Evolutionary conservation across 2,329 filamentous ascomycete species (phyloP).

Genomic region (Aspergillus tubingensis): DNA sequence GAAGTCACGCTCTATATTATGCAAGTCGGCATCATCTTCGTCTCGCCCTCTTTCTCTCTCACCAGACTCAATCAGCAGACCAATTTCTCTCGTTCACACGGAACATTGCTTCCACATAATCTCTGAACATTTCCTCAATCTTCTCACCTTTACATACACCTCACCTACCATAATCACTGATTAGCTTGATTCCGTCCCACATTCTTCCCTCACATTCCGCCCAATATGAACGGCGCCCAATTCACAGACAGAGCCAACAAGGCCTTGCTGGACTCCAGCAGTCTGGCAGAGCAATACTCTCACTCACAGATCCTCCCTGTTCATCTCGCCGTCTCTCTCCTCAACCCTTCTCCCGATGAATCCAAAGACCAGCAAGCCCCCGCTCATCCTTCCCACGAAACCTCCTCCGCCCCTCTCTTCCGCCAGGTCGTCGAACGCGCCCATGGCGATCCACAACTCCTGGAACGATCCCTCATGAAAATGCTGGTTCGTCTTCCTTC

Average conservation of each 20-base stretch:
- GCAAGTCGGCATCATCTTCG: neutral
- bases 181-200: too few species aligned
- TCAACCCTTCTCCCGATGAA: constrained; percentile 52
- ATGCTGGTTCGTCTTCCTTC: constrained; percentile 84
- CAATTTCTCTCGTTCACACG: too few species aligned
- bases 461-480: constrained; percentile 91
- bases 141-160: too few species aligned
- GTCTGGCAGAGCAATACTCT: constrained; percentile 82
- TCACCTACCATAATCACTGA: too few species aligned
- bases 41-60: neutral
- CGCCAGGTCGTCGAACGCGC: constrained; percentile 92
- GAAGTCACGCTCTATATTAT: neutral
- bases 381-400: constrained; percentile 65
- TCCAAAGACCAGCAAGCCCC: constrained; percentile 76
- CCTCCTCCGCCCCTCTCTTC: constrained; percentile 73
- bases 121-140: too few species aligned
- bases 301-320: constrained; percentile 89
- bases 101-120: too few species aligned
- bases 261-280: constrained; percentile 84
- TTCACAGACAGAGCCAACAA: constrained; percentile 93
- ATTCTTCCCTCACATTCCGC: neutral
- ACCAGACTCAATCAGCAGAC: neutral
- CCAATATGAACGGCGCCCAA: constrained; percentile 54
- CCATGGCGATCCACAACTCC: constrained; percentile 84
- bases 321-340: constrained; percentile 70